Base-by-base conservation (phyloP, 176 grass and related monocot species). In the Aegilops tauschii region DNA sequence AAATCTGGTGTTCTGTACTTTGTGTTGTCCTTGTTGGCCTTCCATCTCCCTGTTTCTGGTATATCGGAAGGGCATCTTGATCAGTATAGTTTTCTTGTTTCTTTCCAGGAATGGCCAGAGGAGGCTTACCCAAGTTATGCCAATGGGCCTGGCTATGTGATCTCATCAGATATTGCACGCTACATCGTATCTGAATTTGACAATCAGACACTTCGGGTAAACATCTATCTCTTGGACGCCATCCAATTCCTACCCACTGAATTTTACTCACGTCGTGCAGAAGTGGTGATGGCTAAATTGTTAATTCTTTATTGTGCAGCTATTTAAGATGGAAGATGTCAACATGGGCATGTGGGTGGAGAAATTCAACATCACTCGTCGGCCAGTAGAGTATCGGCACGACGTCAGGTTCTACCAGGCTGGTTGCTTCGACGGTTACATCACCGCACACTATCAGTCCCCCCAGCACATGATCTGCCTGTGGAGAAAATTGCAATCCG, bases 311-410 rank as follows among this genome's bases (percentile, higher is more conserved):
- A 1, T 87, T 23, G 8, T 70, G 7, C 80, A 95, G 93, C 71
- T 95, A 31, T 95, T 95, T 65, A 95, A 95, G 72, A 92, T 95
- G 90, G 93, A 95, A 70, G 93, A 92, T 85, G 93, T 95, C 52
- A 95, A 88, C 88, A 95, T 95, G 93, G 93, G 93, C 5, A 92
- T 95, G 88, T 95, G 93, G 93, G 88, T 95, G 5, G 90, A 93
- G 87, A 90, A 91, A 61, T 95, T 91, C 86, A 95, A 91, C 61
- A 76, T 70, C 6, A 92, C 77, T 1, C 78, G 10, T 4, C 35
- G 62, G 6, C 58, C 76, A 0, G 88, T 95, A 29, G 86, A 82
- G 49, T 91, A 91, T 30, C 76, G 80, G 25, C 93, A 95, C 7
- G 91, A 86, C 7, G 85, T 88, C 37, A 90, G 87, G 61, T 95